Base-by-base conservation (phyloP, 2,329 filamentous ascomycete genomes). In the Hypoxylon sp. region DNA sequence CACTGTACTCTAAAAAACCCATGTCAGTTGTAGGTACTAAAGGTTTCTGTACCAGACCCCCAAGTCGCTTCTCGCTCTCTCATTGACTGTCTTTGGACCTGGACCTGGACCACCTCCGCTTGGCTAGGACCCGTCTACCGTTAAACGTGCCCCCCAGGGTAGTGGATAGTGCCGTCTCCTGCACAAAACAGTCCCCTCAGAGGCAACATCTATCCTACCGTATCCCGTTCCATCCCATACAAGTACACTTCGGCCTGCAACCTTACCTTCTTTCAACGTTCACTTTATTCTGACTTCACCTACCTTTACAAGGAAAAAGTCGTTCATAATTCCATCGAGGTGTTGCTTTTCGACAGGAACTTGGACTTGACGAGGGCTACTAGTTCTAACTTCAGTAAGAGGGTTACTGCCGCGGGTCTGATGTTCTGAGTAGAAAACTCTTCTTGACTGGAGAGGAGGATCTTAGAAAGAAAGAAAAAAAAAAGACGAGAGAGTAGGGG, bases 211-310 rank as follows among this genome's bases (percentile, higher is more conserved):
- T 77, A 74, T 72, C 74, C 73, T 77, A 74, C 73, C 74, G 72
- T 70, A 72, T 73, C 70, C 70, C 61, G 65, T 71, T 70, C 73
- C 72, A 73, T 73, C 69, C 68, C 68, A 73, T 75, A 76, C 74
- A 77, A 77, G 75, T 76, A 76, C 71, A 74, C 70, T 72, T 70
- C 71, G 67, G 71, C 72, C 73, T 76, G 73, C 74, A 76, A 75
- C 75, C 73, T 76, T 73, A 72, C 61, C 72, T 64, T 70, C 70
- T 72, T 74, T 65, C 70, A 70, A 71, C 72, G 71, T 72, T 70
- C 67, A 73, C 72, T 74, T 71, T 72, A 70, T 72, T 71, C 71
- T 72, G 70, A 69, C 69, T 68, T 66, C 69, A 72, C 68, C 68
- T 71, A 71, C 56, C 67, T 70, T 67, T 74, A 63, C 69, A 68